phyloP scores from a whole-genome alignment of 176 grass and related monocot genomes.

The Luzula sylvatica region DNA sequence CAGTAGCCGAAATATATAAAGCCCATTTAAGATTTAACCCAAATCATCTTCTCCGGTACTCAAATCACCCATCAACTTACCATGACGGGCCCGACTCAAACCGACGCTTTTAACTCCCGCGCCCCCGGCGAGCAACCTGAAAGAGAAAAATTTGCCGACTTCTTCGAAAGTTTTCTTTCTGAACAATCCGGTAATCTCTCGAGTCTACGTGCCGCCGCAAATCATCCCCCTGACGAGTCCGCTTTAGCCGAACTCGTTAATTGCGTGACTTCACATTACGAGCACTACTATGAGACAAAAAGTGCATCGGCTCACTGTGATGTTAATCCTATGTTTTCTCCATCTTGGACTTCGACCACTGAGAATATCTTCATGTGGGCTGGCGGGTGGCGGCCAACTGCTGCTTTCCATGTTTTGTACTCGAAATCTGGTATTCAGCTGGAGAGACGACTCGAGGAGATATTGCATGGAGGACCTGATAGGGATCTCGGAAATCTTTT shows the following conservation, averaged over 20 bases:
- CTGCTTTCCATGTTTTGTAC: slow-evolving; percentile 14
- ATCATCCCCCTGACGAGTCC: background rate
- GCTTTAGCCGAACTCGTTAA: background rate
- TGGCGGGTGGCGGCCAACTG: slow-evolving; percentile 10
- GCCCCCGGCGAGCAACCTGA: background rate
- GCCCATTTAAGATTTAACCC: background rate
- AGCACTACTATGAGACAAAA: slow-evolving; percentile 12
- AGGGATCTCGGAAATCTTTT: slow-evolving; percentile 13
- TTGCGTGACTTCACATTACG: background rate
- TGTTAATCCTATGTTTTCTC: slow-evolving; percentile 8
- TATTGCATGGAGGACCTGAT: background rate
- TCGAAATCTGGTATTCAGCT: slow-evolving; percentile 20
- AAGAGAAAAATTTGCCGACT: slow-evolving; percentile 10
- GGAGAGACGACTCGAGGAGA: slow-evolving; percentile 7
- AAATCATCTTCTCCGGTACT: background rate
- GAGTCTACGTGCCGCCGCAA: background rate
- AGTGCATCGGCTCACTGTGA: background rate
- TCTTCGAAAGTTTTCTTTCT: slow-evolving; percentile 12
- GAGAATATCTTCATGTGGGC: slow-evolving; percentile 23
- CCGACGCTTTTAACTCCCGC: background rate
- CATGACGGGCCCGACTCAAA: background rate
- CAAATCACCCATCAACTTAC: background rate
- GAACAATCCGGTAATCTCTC: slow-evolving; percentile 1
- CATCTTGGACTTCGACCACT: slow-evolving; percentile 15
- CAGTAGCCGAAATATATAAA: background rate